These are phyloP conservation scores for Smittium culicis DNA, from an alignment of 371 early-diverging fungal genomes.

Conservation along the genomic window DNA sequence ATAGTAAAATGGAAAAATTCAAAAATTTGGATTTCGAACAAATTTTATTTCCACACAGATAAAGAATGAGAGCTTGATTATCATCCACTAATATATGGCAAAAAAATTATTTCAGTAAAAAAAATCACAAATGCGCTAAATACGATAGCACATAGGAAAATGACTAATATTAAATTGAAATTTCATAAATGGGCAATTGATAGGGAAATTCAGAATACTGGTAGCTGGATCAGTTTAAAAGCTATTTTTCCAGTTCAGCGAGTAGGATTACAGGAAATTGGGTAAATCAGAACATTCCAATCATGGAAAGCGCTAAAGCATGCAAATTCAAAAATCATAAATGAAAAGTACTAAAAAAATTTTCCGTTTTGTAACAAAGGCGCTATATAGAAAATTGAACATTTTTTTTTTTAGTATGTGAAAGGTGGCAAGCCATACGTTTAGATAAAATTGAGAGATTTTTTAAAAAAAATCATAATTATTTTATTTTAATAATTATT, in stretches of 20 bases:
- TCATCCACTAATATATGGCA: no score
- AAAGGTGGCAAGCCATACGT: background rate
- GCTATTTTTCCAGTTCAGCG: background rate
- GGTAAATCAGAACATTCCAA: background rate
- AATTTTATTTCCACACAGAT: no score
- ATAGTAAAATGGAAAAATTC: no score
- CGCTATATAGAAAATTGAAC: background rate
- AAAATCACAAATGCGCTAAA: no score
- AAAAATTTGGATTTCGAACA: no score
- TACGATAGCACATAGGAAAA: no score
- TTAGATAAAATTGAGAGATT: background rate
- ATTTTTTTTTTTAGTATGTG: background rate
- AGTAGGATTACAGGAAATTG: background rate
- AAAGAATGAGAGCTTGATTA: no score
- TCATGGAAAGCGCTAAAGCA: background rate
- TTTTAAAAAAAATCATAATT: background rate
- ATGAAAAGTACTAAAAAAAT: background rate
- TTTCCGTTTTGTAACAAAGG: background rate
- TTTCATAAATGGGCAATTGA: background rate
- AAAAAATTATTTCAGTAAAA: no score
- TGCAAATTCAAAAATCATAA: background rate
- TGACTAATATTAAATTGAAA: background rate
- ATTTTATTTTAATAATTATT: no score
- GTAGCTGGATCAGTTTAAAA: background rate
- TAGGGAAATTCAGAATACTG: background rate